A percentile compares a stretch with the other conserved stretches of the same genome.
These are phyloP conservation scores for Starmera amethionina DNA, from an alignment of 805 yeast species.

Conservation along the genomic window DNA sequence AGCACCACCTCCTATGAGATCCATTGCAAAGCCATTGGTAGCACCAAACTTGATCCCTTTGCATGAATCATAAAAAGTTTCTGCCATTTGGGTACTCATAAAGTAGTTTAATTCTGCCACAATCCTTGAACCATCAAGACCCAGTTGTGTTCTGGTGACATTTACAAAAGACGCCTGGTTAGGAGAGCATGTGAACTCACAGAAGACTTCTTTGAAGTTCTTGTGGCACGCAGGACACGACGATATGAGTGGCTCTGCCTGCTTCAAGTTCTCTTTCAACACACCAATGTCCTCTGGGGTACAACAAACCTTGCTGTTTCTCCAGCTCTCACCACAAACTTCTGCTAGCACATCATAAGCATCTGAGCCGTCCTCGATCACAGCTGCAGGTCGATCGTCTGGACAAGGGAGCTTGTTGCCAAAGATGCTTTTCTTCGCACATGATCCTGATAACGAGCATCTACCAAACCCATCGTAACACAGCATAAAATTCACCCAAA, in stretches of 20 bases:
- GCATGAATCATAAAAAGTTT: slow-evolving; percentile 70
- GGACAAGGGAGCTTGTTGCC: slow-evolving; percentile 80
- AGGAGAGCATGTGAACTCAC: slow-evolving; percentile 85
- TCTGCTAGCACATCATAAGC: slow-evolving; percentile 34
- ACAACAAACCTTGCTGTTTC: slow-evolving; percentile 53
- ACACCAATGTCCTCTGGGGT: slow-evolving; percentile 47
- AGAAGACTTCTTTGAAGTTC: slow-evolving; percentile 78
- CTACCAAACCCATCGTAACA: too few relatives aligned
- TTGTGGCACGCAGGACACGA: slow-evolving; percentile 90
- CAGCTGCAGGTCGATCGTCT: slow-evolving; percentile 37
- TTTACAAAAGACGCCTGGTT: slow-evolving; percentile 68
- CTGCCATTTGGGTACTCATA: slow-evolving; percentile 52
- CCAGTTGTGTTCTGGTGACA: slow-evolving; percentile 43
- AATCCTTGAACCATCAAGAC: slow-evolving; percentile 41
- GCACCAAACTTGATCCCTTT: slow-evolving; percentile 85
- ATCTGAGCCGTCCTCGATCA: slow-evolving; percentile 27
- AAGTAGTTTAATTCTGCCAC: slow-evolving; percentile 65
- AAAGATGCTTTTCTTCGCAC: slow-evolving; percentile 76
- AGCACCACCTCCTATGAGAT: slow-evolving; percentile 96
- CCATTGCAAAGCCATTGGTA: slow-evolving; percentile 95
- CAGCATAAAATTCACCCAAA: not conserved
- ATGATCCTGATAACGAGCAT: slow-evolving; percentile 32
- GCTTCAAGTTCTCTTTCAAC: slow-evolving; percentile 51
- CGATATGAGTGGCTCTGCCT: slow-evolving; percentile 72
- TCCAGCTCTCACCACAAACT: slow-evolving; percentile 71